Percentiles rank a stretch among this genome's conserved stretches.
These are phyloP conservation scores for Vicia villosa DNA, from an alignment of 306 rosid genomes.

Conservation along the genomic window DNA sequence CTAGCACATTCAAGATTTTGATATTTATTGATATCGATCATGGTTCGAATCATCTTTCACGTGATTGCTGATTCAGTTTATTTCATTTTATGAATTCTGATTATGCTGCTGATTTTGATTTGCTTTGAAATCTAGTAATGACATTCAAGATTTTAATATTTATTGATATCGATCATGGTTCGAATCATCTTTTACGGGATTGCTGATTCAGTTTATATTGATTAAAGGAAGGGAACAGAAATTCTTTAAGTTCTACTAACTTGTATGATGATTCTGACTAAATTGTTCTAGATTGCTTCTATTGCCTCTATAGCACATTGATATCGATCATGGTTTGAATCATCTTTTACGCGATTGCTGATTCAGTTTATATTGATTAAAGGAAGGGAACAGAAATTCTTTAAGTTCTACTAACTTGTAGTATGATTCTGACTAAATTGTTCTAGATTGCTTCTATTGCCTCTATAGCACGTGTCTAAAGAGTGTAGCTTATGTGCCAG, in stretches of 20 bases:
- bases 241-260: constrained; percentile 12
- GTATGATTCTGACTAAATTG: constrained; percentile 3
- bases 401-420: constrained; percentile 5
- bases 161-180: too few species aligned
- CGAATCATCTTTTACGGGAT: too few species aligned
- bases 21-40: constrained; percentile 7
- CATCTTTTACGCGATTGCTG: too few species aligned
- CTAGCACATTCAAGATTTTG: constrained; percentile 5
- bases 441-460: background rate
- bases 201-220: background rate
- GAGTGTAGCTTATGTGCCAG: background rate
- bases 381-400: constrained; percentile 13
- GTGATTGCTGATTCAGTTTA: constrained; percentile 18
- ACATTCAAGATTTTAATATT: too few species aligned
- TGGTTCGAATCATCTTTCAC: background rate
- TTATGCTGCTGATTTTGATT: constrained; percentile 8
- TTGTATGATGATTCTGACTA: background rate
- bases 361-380: background rate
- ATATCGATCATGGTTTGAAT: too few species aligned
- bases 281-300: background rate
- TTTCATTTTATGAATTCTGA: constrained; percentile 12
- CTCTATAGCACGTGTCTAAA: background rate
- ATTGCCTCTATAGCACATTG: too few species aligned
- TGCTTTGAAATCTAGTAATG: background rate
- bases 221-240: background rate